phyloP scores from a whole-genome alignment of 2,329 filamentous ascomycete species.

The Penicillium sp. region DNA sequence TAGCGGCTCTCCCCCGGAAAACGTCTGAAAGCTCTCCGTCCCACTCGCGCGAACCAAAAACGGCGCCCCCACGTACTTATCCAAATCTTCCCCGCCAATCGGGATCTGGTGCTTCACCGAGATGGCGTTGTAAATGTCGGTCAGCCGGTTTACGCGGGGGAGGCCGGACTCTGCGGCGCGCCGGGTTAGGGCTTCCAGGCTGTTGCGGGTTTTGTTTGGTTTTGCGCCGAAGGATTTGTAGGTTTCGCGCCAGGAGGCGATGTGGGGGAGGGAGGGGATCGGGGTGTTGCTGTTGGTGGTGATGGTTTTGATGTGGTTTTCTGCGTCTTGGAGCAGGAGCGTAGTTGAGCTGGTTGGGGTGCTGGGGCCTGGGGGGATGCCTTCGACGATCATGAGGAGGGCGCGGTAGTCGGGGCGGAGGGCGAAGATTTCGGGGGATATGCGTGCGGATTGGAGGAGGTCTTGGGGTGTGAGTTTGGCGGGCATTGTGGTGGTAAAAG shows the following conservation, averaged over 20 bases:
- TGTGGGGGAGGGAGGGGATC: slow-evolving; percentile 37
- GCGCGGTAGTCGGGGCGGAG: slow-evolving; percentile 43
- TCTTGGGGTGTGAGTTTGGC: background rate
- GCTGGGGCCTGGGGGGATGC: slow-evolving; percentile 36
- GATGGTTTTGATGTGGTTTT: slow-evolving; percentile 8
- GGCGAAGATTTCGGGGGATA: slow-evolving; percentile 33
- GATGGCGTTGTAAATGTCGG: slow-evolving; percentile 45
- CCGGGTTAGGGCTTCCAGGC: slow-evolving; percentile 39
- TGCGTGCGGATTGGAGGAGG: slow-evolving; percentile 11
- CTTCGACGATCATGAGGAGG: slow-evolving; percentile 38
- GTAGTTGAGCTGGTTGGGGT: slow-evolving; percentile 34
- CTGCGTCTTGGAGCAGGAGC: slow-evolving; percentile 31
- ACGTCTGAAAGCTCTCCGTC: slow-evolving; percentile 37
- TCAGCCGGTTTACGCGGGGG: slow-evolving; percentile 42
- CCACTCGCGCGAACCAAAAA: slow-evolving; percentile 37
- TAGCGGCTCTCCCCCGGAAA: slow-evolving; percentile 29
- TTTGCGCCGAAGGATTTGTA: slow-evolving; percentile 46
- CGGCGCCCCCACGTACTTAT: slow-evolving; percentile 40
- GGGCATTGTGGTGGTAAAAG: background rate
- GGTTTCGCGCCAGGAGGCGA: slow-evolving; percentile 42
- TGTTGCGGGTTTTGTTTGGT: slow-evolving; percentile 41
- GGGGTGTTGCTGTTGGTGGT: slow-evolving; percentile 16
- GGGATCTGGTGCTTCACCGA: slow-evolving; percentile 44
- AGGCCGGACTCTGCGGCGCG: slow-evolving; percentile 34
- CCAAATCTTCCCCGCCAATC: slow-evolving; percentile 43